These are phyloP conservation scores for Fusarium napiforme DNA, from an alignment of 2,329 filamentous ascomycete species.

Conservation along the genomic window DNA sequence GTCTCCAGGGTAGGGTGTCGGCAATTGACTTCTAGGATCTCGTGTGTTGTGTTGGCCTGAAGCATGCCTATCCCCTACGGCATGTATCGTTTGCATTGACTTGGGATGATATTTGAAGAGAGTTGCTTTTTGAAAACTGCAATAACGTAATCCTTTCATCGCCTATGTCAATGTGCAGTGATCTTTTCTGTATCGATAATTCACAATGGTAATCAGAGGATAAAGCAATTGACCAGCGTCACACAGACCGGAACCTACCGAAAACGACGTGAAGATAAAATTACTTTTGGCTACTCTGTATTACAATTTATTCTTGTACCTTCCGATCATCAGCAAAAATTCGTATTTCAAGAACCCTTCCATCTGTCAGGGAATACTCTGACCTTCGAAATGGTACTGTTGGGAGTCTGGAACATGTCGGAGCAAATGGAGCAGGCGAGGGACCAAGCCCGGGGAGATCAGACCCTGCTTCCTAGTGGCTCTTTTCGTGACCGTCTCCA, in stretches of 20 bases:
- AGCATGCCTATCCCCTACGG: not conserved
- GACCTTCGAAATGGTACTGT: not conserved
- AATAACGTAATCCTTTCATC: too few relatives aligned
- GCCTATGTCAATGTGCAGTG: rapidly evolving
- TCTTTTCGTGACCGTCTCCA: not conserved
- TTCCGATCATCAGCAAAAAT: rapidly evolving
- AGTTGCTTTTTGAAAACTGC: rapidly evolving
- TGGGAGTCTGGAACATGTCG: not conserved
- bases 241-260: rapidly evolving
- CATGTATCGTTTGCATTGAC: too few relatives aligned
- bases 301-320: not conserved
- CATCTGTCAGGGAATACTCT: not conserved
- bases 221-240: rapidly evolving
- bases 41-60: too few relatives aligned
- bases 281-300: too few relatives aligned
- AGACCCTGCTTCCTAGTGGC: not conserved
- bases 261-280: not conserved
- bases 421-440: not conserved
- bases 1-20: not conserved
- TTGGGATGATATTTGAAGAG: not conserved
- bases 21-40: not conserved
- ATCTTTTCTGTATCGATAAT: too few relatives aligned
- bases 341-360: too few relatives aligned
- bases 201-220: rapidly evolving
- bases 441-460: not conserved